Evolutionary conservation across 768 basidiomycete genomes (phyloP), one percentile per base, ranked within the genome.

Genomic region (Boletus rubescentipes): DNA sequence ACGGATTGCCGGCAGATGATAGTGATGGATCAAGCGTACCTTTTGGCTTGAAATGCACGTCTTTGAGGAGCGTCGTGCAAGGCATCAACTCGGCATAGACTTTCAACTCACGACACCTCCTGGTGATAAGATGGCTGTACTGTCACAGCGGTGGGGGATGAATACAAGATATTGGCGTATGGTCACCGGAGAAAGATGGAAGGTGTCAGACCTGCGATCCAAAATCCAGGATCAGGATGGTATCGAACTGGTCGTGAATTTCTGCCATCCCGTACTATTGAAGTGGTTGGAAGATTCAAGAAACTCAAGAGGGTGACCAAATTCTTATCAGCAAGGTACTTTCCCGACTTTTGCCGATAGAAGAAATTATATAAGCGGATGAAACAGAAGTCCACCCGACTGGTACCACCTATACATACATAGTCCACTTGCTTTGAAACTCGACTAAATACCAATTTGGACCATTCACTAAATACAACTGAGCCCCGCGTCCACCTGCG

Each of bases 31-130:
- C 12, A n/a, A 35, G 41, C 62, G 35, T 30, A 93, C 96, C 97
- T 78, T 94, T 96, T 0, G 97, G 97, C 68, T 89, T 93, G 82
- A 97, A 98, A 29, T 80, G 80, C 34, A 99, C 73, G 51, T 98
- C 93, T 57, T 82, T 79, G 55, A 98, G 79, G 73, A 88, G 90
- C 29, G 89, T 87, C 2, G 97, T 99, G 71, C 97, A 99, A 23
- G 97, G 93, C 83, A 97, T 83, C 66, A 99, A 79, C 76, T 99
- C 97, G 47, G 96, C 96, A 67, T 98, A 98, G 50, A 99, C 93
- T 51, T 93, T 92, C 67, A 94, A 82, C 72, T 99, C 97, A 67
- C 97, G 87, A 81, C 96, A 98, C 84, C 97, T 81, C 68, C 97
- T 78, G 8, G 95, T 97, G 72, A 98, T 98, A 58, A 99, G 77